Evolutionary conservation across 371 early-diverging fungal species (phyloP).

Genomic region (Apophysomyces sp.): DNA sequence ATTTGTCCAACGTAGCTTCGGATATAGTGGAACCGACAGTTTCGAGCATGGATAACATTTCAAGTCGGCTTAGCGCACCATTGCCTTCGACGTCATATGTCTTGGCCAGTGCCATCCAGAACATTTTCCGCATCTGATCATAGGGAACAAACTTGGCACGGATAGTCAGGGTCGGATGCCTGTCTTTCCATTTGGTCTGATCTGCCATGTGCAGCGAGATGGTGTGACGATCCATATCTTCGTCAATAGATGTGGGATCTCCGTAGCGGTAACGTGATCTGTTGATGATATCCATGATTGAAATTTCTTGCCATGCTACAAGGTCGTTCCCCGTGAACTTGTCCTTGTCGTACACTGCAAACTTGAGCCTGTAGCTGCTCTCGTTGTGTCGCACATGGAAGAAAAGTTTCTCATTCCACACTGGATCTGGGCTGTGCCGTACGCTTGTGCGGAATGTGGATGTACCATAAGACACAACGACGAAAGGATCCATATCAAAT

Average conservation of each 20-base stretch:
- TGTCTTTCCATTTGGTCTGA: constrained; percentile 36
- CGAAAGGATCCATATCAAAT: constrained; percentile 88
- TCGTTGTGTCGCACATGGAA: constrained; percentile 65
- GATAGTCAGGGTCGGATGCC: constrained; percentile 49
- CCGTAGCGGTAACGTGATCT: constrained; percentile 7
- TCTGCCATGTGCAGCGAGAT: constrained; percentile 39
- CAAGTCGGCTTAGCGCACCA: constrained; percentile 51
- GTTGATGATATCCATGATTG: constrained; percentile 35
- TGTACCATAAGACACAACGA: constrained; percentile 69
- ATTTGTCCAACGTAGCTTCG: constrained; percentile 62
- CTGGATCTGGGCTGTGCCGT: constrained; percentile 64
- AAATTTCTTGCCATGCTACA: constrained; percentile 59
- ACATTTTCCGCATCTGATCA: constrained; percentile 64
- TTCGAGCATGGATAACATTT: constrained; percentile 77
- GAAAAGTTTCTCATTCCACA: constrained; percentile 70
- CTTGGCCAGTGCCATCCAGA: constrained; percentile 71
- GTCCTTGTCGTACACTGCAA: constrained; percentile 79
- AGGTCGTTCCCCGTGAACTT: constrained; percentile 73
- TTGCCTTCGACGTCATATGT: constrained; percentile 64
- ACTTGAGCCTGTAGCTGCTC: constrained; percentile 59
- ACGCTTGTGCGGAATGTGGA: constrained; percentile 72
- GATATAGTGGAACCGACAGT: constrained; percentile 73
- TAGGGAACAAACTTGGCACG: constrained; percentile 68
- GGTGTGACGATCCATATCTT: constrained; percentile 43
- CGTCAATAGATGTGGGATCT: constrained; percentile 30